Base-by-base conservation (phyloP, 1,284 basidiomycete species). In the Lignosus rhinocerotis region DNA sequence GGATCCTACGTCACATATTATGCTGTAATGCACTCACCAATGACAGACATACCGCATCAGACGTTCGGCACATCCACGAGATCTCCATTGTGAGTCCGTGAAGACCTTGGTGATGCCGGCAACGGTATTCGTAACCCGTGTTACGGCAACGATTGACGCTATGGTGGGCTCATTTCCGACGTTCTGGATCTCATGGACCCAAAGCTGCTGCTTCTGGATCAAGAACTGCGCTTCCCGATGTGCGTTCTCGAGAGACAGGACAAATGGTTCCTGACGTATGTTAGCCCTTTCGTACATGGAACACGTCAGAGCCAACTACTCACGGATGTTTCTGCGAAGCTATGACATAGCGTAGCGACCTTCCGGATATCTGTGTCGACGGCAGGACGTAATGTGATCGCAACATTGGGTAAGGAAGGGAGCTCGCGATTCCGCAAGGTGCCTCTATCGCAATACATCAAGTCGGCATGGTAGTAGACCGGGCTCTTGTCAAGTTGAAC, bases 21-120 rank as follows among this genome's bases (percentile, higher is more conserved):
- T 17, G 19, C 5, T 19, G 30, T 10, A 10, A n/a, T 2, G 9
- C 31, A 76, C 80, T 66, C 60, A 84, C 81, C 79, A 65, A 57
- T 76, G 70, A 67, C 78, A 81, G 14, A 87, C 86, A 30, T 72
- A 69, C 7, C 80, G 75, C 1, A 84, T 81, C 6, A 89, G 78
- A 16, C 80, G 76, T 66, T 83, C 80, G 0, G 86, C 87, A 66
- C 79, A 86, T 2, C 82, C 80, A 1, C 69, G 71, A 9, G 79
- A 72, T 33, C 84, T 74, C 75, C 78, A 85, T 0, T 62, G 38
- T 0, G 80, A 77, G 60, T 79, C 76, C 2, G 87, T 88, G 65
- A 76, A 84, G 0, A 89, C 87, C 67, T 89, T 89, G 43, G 84
- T 86, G 49, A 88, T 86, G 0, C 83, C 81, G 9, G 81, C 81